These are phyloP conservation scores for Suhomyces bolitotheri DNA, from an alignment of 1,139 yeast genomes.

Conservation along the genomic window DNA sequence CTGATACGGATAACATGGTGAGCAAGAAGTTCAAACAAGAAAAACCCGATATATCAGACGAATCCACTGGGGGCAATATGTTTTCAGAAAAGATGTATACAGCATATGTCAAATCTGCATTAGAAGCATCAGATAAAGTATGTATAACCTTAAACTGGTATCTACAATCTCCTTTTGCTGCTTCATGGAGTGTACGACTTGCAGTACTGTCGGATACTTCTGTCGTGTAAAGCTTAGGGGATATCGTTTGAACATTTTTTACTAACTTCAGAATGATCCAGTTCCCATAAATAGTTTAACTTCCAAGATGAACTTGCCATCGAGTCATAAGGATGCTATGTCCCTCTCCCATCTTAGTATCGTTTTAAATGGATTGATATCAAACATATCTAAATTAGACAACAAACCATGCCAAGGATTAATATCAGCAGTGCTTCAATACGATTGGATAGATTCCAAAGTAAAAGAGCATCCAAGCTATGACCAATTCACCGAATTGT, in stretches of 20 bases:
- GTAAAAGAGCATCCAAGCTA: slow-evolving; percentile 19
- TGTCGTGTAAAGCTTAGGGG: slow-evolving; percentile 11
- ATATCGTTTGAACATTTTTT: slow-evolving; percentile 10
- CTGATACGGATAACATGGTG: slow-evolving; percentile 13
- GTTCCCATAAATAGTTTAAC: slow-evolving; percentile 39
- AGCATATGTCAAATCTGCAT: slow-evolving; percentile 65
- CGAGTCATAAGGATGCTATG: slow-evolving; percentile 35
- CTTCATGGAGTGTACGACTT: slow-evolving; percentile 6
- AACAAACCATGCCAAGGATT: slow-evolving; percentile 35
- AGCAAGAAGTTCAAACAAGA: slow-evolving; percentile 12
- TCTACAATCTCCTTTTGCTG: slow-evolving; percentile 8
- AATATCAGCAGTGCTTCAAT: slow-evolving; percentile 38
- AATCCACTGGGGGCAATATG: slow-evolving; percentile 15
- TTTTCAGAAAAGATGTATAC: slow-evolving; percentile 61
- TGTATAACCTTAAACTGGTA: slow-evolving; percentile 27
- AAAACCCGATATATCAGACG: slow-evolving; percentile 11
- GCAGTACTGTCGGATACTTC: slow-evolving; percentile 8
- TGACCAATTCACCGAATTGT: slow-evolving; percentile 47
- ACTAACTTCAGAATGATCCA: slow-evolving; percentile 38
- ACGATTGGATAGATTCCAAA: slow-evolving; percentile 56
- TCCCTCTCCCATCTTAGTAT: slow-evolving; percentile 36
- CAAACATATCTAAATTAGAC: slow-evolving; percentile 43
- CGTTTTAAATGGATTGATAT: slow-evolving; percentile 35
- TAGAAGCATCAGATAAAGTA: slow-evolving; percentile 66
- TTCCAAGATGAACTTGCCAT: slow-evolving; percentile 38